These are phyloP conservation scores for Ogataea haglerorum DNA, from an alignment of 805 yeast genomes.

Conservation along the genomic window DNA sequence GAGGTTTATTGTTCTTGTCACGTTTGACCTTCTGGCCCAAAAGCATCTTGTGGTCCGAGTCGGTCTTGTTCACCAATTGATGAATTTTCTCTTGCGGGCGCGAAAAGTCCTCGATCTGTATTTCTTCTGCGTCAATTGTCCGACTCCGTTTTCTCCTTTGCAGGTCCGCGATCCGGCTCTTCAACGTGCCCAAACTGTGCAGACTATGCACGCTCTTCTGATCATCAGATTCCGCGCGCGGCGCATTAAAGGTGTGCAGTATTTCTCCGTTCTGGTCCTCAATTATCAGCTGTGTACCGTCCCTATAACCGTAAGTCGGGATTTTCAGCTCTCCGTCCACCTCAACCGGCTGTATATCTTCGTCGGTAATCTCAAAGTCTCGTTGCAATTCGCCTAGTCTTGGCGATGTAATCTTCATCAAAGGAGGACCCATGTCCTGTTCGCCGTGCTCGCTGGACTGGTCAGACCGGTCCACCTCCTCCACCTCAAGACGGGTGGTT, in stretches of 20 bases:
- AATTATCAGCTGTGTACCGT: slow-evolving; percentile 65
- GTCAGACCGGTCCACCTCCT: neutral
- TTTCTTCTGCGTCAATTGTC: slow-evolving; percentile 4
- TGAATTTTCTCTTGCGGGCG: slow-evolving; percentile 12
- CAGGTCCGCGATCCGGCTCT: slow-evolving; percentile 6
- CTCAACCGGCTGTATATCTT: slow-evolving; percentile 27
- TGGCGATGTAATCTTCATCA: slow-evolving; percentile 10
- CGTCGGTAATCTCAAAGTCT: slow-evolving; percentile 19
- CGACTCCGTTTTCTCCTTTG: neutral
- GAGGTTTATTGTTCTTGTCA: slow-evolving; percentile 5
- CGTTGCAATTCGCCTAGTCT: slow-evolving; percentile 16
- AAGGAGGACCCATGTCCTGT: slow-evolving; percentile 6
- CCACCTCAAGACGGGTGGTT: neutral
- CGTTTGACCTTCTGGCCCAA: slow-evolving; percentile 13
- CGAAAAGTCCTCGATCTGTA: slow-evolving; percentile 1
- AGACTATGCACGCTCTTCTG: slow-evolving; percentile 19
- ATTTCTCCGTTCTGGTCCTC: slow-evolving; percentile 87
- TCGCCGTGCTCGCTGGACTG: slow-evolving; percentile 7
- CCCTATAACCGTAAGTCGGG: slow-evolving; percentile 53
- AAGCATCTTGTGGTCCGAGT: slow-evolving; percentile 11
- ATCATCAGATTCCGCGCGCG: neutral
- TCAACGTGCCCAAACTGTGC: slow-evolving; percentile 21
- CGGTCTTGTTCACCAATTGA: slow-evolving; percentile 15
- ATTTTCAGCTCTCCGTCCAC: slow-evolving; percentile 34
- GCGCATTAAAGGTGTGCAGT: slow-evolving; percentile 47